phyloP scores from a whole-genome alignment of 139 green algal genomes.

The Limnomonas spitsbergensis region DNA sequence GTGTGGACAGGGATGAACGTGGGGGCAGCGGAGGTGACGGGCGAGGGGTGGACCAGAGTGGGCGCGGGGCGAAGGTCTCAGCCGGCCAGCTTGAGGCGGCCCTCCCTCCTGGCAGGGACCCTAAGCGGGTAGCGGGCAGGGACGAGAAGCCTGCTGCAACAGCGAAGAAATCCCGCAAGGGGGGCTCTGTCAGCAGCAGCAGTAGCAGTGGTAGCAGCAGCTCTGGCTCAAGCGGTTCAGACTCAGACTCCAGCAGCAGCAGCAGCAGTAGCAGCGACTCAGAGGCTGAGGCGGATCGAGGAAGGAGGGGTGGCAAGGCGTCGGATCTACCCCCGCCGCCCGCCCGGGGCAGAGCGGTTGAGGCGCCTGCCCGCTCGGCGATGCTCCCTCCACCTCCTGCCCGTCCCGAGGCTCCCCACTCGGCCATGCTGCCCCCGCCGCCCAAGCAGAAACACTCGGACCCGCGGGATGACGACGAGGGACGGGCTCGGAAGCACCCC shows the following conservation, averaged over 20 bases:
- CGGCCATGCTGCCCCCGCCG: not conserved
- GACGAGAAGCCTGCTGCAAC: not conserved
- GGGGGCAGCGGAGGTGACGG: not conserved
- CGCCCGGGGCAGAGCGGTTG: not conserved
- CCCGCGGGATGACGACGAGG: not conserved
- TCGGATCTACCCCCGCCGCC: not conserved
- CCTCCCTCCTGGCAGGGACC: not conserved
- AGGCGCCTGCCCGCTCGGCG: not conserved
- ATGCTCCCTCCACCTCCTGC: not conserved
- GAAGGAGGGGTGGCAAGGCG: not conserved
- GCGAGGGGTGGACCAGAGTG: not conserved
- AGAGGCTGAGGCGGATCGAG: not conserved
- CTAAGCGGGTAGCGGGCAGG: not conserved
- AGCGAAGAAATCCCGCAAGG: not conserved
- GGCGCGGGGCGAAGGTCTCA: no score
- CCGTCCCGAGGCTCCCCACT: no score
- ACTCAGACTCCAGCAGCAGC: not conserved
- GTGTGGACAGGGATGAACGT: not conserved
- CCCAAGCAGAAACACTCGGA: not conserved
- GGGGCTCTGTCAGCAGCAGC: not conserved
- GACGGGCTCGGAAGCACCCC: not conserved
- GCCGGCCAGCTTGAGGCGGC: no score
- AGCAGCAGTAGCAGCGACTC: conserved; percentile 7
- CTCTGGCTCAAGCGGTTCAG: not conserved
- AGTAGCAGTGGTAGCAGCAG: conserved; percentile 11